Conservation (phyloP, 2,329 filamentous ascomycete genomes). For the Endoconidiophora polonica region DNA sequence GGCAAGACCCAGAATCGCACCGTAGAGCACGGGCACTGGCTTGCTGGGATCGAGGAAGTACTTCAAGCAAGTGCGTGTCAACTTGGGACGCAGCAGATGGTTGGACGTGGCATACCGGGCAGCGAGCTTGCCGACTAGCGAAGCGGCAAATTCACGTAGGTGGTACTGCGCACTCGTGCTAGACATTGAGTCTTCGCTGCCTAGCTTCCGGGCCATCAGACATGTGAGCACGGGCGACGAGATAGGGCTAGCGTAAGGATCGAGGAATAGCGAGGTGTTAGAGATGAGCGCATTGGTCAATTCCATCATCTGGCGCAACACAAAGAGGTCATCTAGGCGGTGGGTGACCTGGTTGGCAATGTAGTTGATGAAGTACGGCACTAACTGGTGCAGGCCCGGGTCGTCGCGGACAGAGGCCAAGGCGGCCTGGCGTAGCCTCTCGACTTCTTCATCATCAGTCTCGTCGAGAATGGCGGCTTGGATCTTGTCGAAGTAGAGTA, state of each 20-base stretch:
- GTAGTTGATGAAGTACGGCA: constrained; percentile 93
- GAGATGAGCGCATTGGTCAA: constrained; percentile 69
- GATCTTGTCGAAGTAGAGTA: constrained; percentile 93
- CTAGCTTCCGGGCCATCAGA: constrained; percentile 61
- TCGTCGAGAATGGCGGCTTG: constrained; percentile 79
- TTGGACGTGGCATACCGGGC: constrained; percentile 69
- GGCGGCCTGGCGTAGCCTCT: constrained; percentile 61
- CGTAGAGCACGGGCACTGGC: constrained; percentile 72
- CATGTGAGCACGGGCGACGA: constrained; percentile 84
- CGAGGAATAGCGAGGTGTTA: constrained; percentile 61
- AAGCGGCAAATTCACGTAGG: constrained; percentile 70
- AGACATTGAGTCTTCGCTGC: constrained; percentile 36
- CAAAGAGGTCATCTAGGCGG: constrained; percentile 74
- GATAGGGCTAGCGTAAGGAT: constrained; percentile 46
- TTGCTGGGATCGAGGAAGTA: constrained; percentile 77
- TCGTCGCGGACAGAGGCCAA: constrained; percentile 75
- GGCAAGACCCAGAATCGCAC: constrained; percentile 65
- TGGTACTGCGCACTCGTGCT: constrained; percentile 51
- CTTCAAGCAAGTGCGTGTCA: constrained; percentile 86
- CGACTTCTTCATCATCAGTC: constrained; percentile 59
- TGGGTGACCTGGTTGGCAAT: constrained; percentile 94
- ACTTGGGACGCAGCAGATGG: constrained; percentile 66
- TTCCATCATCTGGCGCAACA: constrained; percentile 82
- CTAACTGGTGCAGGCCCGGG: constrained; percentile 82
- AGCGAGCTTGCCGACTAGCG: constrained; percentile 62